Evolutionary conservation across 2,329 filamentous ascomycete genomes (phyloP).

Genomic region (Claviceps humidiphila): DNA sequence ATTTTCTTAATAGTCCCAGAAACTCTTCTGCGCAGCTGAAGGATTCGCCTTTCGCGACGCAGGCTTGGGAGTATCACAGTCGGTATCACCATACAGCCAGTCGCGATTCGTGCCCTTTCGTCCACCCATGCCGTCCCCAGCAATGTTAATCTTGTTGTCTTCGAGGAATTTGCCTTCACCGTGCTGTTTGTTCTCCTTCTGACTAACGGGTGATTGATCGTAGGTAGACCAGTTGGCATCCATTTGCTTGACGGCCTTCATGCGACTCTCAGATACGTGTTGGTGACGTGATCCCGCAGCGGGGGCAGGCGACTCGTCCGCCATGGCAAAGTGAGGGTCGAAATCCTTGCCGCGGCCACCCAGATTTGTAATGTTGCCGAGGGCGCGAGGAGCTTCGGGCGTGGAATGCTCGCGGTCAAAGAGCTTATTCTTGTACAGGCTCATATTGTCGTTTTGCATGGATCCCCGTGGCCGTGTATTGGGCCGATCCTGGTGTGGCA

Average conservation of each 20-base stretch:
- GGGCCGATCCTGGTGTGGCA: conserved; percentile 32
- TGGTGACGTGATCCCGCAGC: conserved; percentile 22
- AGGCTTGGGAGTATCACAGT: conserved; percentile 24
- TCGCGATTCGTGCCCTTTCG: conserved; percentile 38
- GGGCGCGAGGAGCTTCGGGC: conserved; percentile 28
- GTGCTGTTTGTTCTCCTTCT: conserved; percentile 37
- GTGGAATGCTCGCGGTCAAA: conserved; percentile 43
- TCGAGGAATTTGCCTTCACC: conserved; percentile 37
- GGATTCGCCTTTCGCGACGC: conserved; percentile 23
- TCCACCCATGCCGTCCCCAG: conserved; percentile 55
- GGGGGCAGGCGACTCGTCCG: conserved; percentile 48
- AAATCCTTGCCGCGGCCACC: conserved; percentile 66
- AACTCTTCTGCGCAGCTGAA: conserved; percentile 13
- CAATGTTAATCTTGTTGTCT: conserved; percentile 28
- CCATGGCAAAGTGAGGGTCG: conserved; percentile 62
- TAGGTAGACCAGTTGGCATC: conserved; percentile 47
- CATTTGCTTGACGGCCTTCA: conserved; percentile 63
- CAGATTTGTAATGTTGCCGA: conserved; percentile 59
- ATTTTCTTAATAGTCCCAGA: conserved; percentile 28
- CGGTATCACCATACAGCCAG: conserved; percentile 46
- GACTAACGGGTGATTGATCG: conserved; percentile 38
- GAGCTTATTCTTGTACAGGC: conserved; percentile 65
- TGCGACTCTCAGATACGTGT: conserved; percentile 42
- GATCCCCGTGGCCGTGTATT: conserved; percentile 36
- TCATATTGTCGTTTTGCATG: conserved; percentile 52